Conservation (phyloP, 2,329 filamentous ascomycete genomes). For the Cercospora citrullina region DNA sequence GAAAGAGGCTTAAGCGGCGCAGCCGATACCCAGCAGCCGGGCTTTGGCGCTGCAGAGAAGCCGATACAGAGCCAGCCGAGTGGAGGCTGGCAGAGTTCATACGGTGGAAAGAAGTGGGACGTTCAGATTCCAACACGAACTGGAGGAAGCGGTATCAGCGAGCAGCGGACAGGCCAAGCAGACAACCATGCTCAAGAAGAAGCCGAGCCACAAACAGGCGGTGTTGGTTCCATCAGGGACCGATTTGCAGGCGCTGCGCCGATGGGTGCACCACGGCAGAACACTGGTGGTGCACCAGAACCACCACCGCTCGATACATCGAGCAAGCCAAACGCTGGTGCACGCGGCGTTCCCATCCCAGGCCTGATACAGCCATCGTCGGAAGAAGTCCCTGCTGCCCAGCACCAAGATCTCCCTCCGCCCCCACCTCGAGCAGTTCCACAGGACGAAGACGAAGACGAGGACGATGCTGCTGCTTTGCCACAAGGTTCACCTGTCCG, state of each 20-base stretch:
- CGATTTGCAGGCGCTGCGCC: slow-evolving; percentile 77
- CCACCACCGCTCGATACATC: slow-evolving; percentile 65
- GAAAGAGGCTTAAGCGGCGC: slow-evolving; percentile 62
- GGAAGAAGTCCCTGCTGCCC: slow-evolving; percentile 55
- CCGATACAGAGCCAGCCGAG: slow-evolving; percentile 69
- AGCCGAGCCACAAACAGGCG: slow-evolving; percentile 57
- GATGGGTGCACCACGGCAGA: slow-evolving; percentile 58
- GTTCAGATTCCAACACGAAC: slow-evolving; percentile 74
- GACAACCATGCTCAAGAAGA: slow-evolving; percentile 47
- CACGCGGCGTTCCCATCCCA: slow-evolving; percentile 72
- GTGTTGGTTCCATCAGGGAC: slow-evolving; percentile 74
- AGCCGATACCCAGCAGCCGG: slow-evolving; percentile 50
- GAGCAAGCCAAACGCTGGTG: slow-evolving; percentile 65
- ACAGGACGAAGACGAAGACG: slow-evolving; percentile 34
- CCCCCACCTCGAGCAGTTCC: slow-evolving; percentile 44
- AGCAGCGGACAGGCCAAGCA: slow-evolving; percentile 63
- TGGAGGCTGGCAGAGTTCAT: slow-evolving; percentile 90
- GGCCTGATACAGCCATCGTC: slow-evolving; percentile 65
- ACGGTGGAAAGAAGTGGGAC: slow-evolving; percentile 86
- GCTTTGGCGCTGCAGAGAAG: slow-evolving; percentile 39
- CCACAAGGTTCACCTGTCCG: slow-evolving; percentile 71
- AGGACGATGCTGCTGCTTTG: slow-evolving; percentile 43
- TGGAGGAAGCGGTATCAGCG: slow-evolving; percentile 59
- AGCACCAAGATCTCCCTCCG: slow-evolving; percentile 50
- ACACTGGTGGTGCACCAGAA: slow-evolving; percentile 46